Conservation (phyloP, 345 rosid species). For the Corymbia maculata region DNA sequence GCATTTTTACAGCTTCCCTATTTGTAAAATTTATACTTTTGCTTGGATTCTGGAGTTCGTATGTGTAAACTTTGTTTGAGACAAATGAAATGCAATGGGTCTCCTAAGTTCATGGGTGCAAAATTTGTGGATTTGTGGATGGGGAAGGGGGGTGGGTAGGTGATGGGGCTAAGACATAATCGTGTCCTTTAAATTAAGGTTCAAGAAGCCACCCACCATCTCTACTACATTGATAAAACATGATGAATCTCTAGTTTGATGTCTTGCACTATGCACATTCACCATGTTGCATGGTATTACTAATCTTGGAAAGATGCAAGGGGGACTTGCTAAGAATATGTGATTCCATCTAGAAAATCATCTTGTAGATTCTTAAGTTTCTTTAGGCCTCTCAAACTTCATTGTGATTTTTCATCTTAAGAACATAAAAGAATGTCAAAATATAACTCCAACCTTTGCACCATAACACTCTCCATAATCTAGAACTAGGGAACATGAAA, state of each 20-base stretch:
- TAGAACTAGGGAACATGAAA: not conserved
- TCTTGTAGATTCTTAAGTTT: not conserved
- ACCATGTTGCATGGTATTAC: not conserved
- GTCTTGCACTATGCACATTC: not conserved
- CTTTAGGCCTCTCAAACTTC: not conserved
- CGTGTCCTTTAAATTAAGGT: not conserved
- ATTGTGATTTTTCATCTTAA: not conserved
- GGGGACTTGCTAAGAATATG: not conserved
- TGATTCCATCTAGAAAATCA: not conserved
- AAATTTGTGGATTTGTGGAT: no score
- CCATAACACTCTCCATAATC: not conserved
- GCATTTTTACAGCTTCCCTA: no score
- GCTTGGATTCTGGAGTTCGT: no score
- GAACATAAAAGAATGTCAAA: not conserved
- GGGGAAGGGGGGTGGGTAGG: no score
- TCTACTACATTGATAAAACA: not conserved
- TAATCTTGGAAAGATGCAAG: not conserved
- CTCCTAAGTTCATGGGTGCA: no score
- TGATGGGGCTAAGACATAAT: no score
- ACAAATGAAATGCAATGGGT: no score
- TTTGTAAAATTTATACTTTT: no score
- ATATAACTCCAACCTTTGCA: not conserved
- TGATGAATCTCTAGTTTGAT: not conserved
- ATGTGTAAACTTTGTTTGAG: no score
- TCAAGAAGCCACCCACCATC: not conserved